Evolutionary conservation across 306 rosid genomes (phyloP), one percentile per base, ranked within the genome.

Genomic region (Castanospermum australe): DNA sequence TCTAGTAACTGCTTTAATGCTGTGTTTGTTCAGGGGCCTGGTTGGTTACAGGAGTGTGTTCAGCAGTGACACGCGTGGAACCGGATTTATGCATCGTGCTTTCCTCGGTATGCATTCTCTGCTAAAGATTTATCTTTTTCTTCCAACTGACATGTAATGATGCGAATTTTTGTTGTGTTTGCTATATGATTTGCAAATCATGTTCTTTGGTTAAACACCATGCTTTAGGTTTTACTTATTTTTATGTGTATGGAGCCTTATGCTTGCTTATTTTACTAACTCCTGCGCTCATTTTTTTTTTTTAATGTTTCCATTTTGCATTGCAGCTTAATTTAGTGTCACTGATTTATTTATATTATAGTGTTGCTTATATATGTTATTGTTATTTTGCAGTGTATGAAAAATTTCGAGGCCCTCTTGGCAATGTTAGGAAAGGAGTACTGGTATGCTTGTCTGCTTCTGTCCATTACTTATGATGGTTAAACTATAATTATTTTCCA

Each of bases 1-100:
- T 72, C 21, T 77, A 47, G 45, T 78, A 42, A 77, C 78, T 82
- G 61, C 28, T 35, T 73, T 18, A 8, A n/a, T 71, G 15, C 5
- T 75, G 60, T 64, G 65, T 77, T 80, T 83, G 77, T 81, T 82
- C 94, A 95, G 99, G 96, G 99, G 99, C 72, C 82, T 95, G 67
- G 99, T 95, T 86, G 97, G 99, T 78, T 95, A 95, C 85, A 90
- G 98, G 82, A 95, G 99, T 32, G 98, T 95, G 84, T 95, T 95
- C 82, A 91, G 97, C 87, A 93, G 94, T n/a, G 98, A 92, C 80
- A 93, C 98, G 32, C 99, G 99, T 67, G 99, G 99, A 89, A 90
- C 96, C 85, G 99, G 99, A 71, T 95, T 95, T 79, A 95, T 95
- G 98, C 99, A 95, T 81, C 97, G 98, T 77, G 98, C 99, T 79